phyloP scores from a whole-genome alignment of 768 basidiomycete species.

The Auricularia heimuer region DNA sequence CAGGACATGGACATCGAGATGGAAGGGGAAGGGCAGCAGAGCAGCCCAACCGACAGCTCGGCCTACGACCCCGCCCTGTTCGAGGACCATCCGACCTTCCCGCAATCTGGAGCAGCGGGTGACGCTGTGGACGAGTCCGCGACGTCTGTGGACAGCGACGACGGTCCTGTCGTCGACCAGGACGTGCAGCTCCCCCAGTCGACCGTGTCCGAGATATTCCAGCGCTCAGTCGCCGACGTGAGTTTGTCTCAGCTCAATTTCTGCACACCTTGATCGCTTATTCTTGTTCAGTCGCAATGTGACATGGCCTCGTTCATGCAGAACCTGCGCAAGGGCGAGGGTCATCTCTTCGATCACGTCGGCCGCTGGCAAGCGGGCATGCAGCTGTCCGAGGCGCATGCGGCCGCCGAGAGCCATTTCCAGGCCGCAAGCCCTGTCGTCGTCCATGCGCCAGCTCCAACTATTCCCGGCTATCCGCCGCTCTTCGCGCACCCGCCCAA shows the following conservation, averaged over 20 bases:
- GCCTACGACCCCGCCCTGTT: too few relatives aligned
- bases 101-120: too few relatives aligned
- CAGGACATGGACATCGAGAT: too few relatives aligned
- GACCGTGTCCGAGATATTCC: too few relatives aligned
- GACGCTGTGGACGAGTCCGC: too few relatives aligned
- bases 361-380: not conserved
- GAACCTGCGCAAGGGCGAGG: not conserved
- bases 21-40: too few relatives aligned
- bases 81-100: too few relatives aligned
- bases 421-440: not conserved
- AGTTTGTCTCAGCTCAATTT: not conserved
- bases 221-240: not conserved
- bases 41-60: too few relatives aligned
- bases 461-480: not conserved
- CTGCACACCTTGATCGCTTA: not conserved
- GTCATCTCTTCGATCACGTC: not conserved
- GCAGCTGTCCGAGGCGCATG: not conserved
- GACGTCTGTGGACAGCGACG: too few relatives aligned
- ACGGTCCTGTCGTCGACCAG: too few relatives aligned
- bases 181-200: too few relatives aligned
- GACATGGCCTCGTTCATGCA: not conserved
- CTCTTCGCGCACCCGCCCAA: not conserved
- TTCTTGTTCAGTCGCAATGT: not conserved
- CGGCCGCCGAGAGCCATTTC: not conserved
- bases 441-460: not conserved